Base-by-base conservation (phyloP, 768 basidiomycete species). In the Pleurotus citrinopileatus region DNA sequence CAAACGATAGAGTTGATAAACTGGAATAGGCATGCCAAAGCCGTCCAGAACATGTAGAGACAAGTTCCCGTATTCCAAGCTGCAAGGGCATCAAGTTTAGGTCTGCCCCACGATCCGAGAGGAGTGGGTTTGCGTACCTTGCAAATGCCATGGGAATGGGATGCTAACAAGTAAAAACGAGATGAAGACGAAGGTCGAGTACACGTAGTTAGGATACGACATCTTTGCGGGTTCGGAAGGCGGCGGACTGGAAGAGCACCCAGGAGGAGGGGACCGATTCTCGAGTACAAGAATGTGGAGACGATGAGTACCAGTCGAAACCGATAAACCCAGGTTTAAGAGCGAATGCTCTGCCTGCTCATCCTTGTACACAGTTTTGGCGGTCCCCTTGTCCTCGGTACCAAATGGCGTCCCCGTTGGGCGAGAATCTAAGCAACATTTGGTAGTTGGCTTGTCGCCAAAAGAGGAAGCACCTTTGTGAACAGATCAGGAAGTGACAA, bases 1-100 rank as follows among this genome's bases (percentile, higher is more conserved):
- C 91, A 94, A 10, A 91, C 63, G 36, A 91, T 69, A 2, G 83
- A 77, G 69, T 92, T 87, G 59, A 91, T 68, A 60, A 80, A 84
- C 44, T 74, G 67, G 47, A 77, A 77, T 40, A 91, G 76, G 64
- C 83, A 84, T 13, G 71, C 72, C 6, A 81, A 47, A 1, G 76
- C 81, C 5, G 76, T 74, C 91, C 89, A 92, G 28, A 73, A 55
- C 72, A 92, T 91, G 71, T 81, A 86, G 36, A 83, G 67, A 56
- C 89, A 83, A 10, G 89, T 90, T 22, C 87, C 89, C 8, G 82
- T 76, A 63, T 79, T 79, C 75, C 76, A 78, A 6, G 74, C 75
- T 74, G 29, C 20, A 25, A 10, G 37, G 12, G 22, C 12, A 50
- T 50, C 26, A 17, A 23, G 36, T 8, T 40, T 20, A 28, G 37